Evolutionary conservation across 2,329 filamentous ascomycete species (phyloP), one percentile per base, ranked within the genome.

Genomic region (Cordyceps militaris): DNA sequence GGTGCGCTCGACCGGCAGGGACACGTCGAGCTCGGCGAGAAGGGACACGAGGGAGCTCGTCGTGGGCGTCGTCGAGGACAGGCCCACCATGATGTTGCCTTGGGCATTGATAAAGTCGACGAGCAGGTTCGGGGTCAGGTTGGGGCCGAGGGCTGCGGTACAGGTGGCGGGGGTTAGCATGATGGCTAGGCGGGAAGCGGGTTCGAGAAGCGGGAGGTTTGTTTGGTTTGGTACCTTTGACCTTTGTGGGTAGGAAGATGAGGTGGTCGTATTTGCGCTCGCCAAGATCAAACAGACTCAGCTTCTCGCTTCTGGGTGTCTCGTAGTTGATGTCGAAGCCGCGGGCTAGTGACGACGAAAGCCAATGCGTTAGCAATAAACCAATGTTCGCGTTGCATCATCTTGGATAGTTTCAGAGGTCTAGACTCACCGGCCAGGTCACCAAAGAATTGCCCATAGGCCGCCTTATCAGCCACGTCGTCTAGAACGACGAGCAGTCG

Each of bases 201-300:
- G 7, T 16, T 28, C 8, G 8, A 23, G 43, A 4, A 13, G n/a
- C 23, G 28, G n/a, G 23, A 57, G 16, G 57, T 24, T 30, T 16
- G 19, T 11, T 28, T 7, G 10, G 44, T 26, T 26, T 14, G 19
- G 48, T 70, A 91, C 88, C 92, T 82, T 99, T 99, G 32, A 89
- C 84, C 74, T 93, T 96, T 60, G 87, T 85, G 54, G 94, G 94
- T 63, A 97, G 84, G 65, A 99, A 81, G 63, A 97, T 74, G 63
- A 97, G 77, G 74, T 99, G 93, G 75, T 97, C 93, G 74, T 92
- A 97, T 62, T 83, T 85, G 71, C 88, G 85, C 76, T 94, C 90
- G 69, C 93, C 94, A 62, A 94, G 85, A 69, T 84, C 80, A 77
- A 97, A 96, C 63, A 99, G 80, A 53, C 83, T 81, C 66, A 97